phyloP scores from a whole-genome alignment of 495 filamentous ascomycete species.

The Penicillium desertorum region DNA sequence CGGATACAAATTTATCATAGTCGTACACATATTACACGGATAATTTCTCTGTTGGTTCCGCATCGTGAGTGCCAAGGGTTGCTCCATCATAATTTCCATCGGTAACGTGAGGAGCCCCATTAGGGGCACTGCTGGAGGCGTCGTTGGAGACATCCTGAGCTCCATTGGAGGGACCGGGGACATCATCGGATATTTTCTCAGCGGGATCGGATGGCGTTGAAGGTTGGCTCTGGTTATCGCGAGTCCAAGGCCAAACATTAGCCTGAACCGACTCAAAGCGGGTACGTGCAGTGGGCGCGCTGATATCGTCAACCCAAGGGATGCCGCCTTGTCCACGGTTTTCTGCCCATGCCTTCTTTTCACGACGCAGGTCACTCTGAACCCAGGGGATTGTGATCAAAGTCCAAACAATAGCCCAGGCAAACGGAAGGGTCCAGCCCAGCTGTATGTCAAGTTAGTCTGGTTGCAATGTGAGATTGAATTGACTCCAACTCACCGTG shows the following conservation, averaged over 20 bases:
- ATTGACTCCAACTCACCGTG: constrained; percentile 51
- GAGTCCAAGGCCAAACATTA: constrained; percentile 34
- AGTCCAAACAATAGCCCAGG: constrained; percentile 68
- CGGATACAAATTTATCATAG: not conserved
- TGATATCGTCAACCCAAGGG: constrained; percentile 41
- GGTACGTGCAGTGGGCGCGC: constrained; percentile 41
- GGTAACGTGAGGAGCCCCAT: not conserved
- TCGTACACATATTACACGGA: constrained; percentile 7
- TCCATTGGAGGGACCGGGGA: not conserved
- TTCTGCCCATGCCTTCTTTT: constrained; percentile 62
- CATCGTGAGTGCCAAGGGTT: not conserved
- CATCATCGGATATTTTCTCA: constrained; percentile 3
- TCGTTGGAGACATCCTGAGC: not conserved
- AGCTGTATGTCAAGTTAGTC: constrained; percentile 25
- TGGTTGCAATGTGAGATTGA: not conserved
- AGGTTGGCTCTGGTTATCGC: constrained; percentile 33
- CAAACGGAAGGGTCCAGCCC: constrained; percentile 70
- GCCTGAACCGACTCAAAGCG: constrained; percentile 43
- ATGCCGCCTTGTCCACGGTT: constrained; percentile 41
- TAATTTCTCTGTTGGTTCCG: constrained; percentile 1
- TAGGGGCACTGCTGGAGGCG: not conserved
- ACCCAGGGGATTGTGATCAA: constrained; percentile 68
- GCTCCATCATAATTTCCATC: not conserved
- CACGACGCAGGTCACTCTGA: constrained; percentile 56
- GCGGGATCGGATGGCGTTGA: constrained; percentile 24